Conservation (phyloP, 805 yeast species). For the Candida chilensis region DNA sequence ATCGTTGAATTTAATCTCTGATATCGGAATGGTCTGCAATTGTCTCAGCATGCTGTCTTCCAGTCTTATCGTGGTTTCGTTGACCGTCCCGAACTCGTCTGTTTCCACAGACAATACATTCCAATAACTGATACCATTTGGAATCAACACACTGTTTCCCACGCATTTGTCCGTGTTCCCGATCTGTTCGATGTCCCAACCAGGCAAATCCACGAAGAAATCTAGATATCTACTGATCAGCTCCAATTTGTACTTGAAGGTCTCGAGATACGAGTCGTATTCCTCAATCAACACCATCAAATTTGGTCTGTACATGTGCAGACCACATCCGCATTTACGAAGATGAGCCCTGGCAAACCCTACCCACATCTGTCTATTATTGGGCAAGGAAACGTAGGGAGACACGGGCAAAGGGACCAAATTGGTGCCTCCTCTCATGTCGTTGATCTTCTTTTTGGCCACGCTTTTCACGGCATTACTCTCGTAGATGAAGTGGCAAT, state of each 20-base stretch:
- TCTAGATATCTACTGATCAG: constrained; percentile 15
- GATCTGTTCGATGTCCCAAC: constrained; percentile 5
- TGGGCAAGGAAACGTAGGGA: constrained; percentile 4
- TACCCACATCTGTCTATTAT: constrained; percentile 8
- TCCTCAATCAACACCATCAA: constrained; percentile 7
- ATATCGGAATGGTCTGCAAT: too few species aligned
- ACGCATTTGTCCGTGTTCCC: constrained; percentile 4
- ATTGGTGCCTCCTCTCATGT: constrained; percentile 6
- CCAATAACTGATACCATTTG: constrained; percentile 21
- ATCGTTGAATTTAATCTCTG: constrained; percentile 8
- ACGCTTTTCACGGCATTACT: constrained; percentile 2
- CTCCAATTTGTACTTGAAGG: constrained; percentile 8
- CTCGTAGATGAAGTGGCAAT: constrained; percentile 3
- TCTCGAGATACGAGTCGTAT: background rate
- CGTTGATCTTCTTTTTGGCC: constrained; percentile 3
- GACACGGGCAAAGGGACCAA: constrained; percentile 2
- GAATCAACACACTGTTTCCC: constrained; percentile 18
- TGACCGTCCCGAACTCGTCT: constrained; percentile 1
- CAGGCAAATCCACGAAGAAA: constrained; percentile 8
- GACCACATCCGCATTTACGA: constrained; percentile 9
- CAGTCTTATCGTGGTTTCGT: too few species aligned
- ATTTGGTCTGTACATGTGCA: constrained; percentile 11
- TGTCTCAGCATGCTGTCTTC: too few species aligned
- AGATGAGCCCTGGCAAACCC: constrained; percentile 11
- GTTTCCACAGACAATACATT: constrained; percentile 1